These are phyloP conservation scores for Sesbania bispinosa DNA, from an alignment of 306 rosid genomes.

Conservation along the genomic window DNA sequence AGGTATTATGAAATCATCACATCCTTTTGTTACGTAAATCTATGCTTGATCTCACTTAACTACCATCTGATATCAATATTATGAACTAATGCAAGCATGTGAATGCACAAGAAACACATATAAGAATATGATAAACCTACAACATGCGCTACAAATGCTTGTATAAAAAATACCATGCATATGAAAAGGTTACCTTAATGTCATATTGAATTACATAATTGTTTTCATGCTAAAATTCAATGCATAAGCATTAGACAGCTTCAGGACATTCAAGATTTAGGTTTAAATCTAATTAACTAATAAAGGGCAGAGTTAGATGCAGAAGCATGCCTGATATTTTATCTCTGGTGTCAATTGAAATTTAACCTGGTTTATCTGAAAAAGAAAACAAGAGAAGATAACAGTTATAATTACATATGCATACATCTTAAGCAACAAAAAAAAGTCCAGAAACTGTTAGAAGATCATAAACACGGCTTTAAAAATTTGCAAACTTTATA, in stretches of 20 bases:
- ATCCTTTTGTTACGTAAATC: background rate
- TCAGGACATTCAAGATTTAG: background rate
- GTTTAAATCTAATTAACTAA: constrained; percentile 9
- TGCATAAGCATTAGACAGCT: constrained; percentile 5
- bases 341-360: constrained; percentile 93
- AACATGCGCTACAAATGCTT: background rate
- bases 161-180: too few species aligned
- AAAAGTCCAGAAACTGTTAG: background rate
- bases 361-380: constrained; percentile 85
- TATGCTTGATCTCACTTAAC: background rate
- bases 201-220: too few species aligned
- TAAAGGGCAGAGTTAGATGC: constrained; percentile 14
- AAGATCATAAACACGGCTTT: constrained; percentile 3
- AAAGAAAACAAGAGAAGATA: constrained; percentile 27
- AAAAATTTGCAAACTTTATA: background rate
- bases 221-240: too few species aligned
- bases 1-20: background rate
- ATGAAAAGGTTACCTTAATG: too few species aligned
- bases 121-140: background rate
- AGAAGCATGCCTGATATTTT: constrained; percentile 72
- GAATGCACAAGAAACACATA: background rate
- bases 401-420: constrained; percentile 1
- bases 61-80: background rate
- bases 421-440: constrained; percentile 22
- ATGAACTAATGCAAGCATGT: background rate